phyloP scores from a whole-genome alignment of 1,284 basidiomycete species.

The Anthracocystis walkeri region DNA sequence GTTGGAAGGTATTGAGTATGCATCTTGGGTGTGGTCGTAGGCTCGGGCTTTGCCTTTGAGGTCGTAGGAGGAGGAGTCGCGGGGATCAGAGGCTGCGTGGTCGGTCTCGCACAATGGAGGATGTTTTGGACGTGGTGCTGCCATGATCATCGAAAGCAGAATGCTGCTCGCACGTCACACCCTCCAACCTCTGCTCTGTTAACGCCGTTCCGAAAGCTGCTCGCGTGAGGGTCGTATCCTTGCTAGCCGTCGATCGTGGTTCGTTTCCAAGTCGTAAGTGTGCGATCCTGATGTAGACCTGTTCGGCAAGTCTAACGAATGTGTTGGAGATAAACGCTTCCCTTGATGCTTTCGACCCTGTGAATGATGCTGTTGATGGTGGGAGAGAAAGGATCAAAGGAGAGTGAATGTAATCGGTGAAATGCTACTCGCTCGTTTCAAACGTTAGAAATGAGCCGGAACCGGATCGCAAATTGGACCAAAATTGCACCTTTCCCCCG shows the following conservation, averaged over 20 bases:
- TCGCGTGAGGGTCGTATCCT: background rate
- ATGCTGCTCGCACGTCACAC: background rate
- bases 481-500: slow-evolving; percentile 9
- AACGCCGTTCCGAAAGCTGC: background rate
- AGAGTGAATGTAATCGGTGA: slow-evolving; percentile 9
- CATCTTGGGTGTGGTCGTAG: slow-evolving; percentile 20
- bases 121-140: slow-evolving; percentile 35
- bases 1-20: slow-evolving; percentile 22
- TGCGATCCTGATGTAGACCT: background rate
- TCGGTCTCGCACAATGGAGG: slow-evolving; percentile 54
- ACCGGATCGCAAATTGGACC: slow-evolving; percentile 6
- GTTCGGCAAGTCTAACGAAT: background rate
- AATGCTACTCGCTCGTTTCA: slow-evolving; percentile 10
- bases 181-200: slow-evolving; percentile 4
- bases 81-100: slow-evolving; percentile 37
- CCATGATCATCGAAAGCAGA: slow-evolving; percentile 12
- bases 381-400: background rate
- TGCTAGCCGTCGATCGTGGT: background rate
- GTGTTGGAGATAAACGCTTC: background rate
- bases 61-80: slow-evolving; percentile 14
- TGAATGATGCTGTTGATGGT: slow-evolving; percentile 1
- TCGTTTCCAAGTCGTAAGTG: background rate
- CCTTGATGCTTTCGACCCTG: background rate
- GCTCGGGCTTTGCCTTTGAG: slow-evolving; percentile 41
- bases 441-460: slow-evolving; percentile 14